These are phyloP conservation scores for Cardamine occulta DNA, from an alignment of 345 rosid species.

Conservation along the genomic window DNA sequence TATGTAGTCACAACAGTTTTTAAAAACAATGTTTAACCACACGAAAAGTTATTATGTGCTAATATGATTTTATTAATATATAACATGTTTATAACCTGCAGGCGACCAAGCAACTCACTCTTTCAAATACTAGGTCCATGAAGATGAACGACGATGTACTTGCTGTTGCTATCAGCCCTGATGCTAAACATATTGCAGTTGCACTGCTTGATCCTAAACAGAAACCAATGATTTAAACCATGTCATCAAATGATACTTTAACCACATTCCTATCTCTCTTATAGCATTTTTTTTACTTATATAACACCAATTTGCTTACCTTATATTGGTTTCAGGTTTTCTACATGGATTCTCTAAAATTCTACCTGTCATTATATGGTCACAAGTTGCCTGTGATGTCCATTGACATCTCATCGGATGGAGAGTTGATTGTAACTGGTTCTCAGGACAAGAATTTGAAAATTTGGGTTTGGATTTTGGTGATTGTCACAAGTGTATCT, in stretches of 20 bases:
- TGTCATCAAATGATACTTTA: conserved; percentile 6
- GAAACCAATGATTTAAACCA: not conserved
- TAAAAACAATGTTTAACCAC: no score
- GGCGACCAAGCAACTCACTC: conserved; percentile 66
- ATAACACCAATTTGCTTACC: conserved; percentile 12
- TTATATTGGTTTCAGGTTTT: conserved; percentile 61
- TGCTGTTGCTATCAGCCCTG: conserved; percentile 85
- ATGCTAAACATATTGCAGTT: conserved; percentile 88
- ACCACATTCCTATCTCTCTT: conserved; percentile 6
- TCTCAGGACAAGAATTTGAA: conserved; percentile 94
- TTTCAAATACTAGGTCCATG: conserved; percentile 71
- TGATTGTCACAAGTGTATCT: conserved; percentile 92
- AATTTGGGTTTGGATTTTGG: conserved; percentile 99
- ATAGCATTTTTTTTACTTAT: conserved; percentile 2
- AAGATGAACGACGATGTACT: conserved; percentile 97
- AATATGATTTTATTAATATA: not conserved
- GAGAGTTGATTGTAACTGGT: conserved; percentile 90
- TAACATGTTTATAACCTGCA: conserved; percentile 39
- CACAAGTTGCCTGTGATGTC: conserved; percentile 94
- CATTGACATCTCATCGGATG: conserved; percentile 97
- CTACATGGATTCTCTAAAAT: conserved; percentile 90
- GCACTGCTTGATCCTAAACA: conserved; percentile 63
- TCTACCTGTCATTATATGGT: conserved; percentile 82
- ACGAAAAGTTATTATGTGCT: not conserved
- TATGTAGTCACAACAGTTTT: no score